A percentile compares a stretch with the other conserved stretches of the same genome.
phyloP scores from a whole-genome alignment of 177 flowering plant genomes.

The Tripterygium wilfordii region DNA sequence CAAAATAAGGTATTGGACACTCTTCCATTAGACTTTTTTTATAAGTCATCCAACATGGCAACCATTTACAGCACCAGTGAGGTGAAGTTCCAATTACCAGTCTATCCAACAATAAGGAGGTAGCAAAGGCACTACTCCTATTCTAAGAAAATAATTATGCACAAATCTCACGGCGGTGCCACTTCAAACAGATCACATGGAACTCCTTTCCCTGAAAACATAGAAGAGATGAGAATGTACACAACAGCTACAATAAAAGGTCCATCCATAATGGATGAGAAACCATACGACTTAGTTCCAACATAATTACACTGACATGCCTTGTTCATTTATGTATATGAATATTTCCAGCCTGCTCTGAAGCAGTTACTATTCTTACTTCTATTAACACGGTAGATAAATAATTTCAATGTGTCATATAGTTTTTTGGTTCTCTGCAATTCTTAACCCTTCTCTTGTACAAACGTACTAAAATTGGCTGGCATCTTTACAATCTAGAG shows the following conservation, averaged over 20 bases:
- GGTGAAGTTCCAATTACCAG: too few species aligned
- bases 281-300: neutral
- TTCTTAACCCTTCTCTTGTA: neutral
- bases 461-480: neutral
- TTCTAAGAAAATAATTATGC: too few species aligned
- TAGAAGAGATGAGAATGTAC: neutral
- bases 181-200: too few species aligned
- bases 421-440: constrained; percentile 4
- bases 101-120: too few species aligned
- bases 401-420: constrained; percentile 1
- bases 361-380: constrained; percentile 1
- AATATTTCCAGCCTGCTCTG: neutral
- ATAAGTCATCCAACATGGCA: too few species aligned
- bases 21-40: too few species aligned
- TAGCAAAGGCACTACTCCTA: too few species aligned
- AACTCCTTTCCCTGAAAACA: constrained; percentile 1
- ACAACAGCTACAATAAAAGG: neutral
- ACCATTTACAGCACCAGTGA: too few species aligned
- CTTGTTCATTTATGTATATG: neutral
- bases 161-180: too few species aligned
- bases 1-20: too few species aligned
- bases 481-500: too few species aligned
- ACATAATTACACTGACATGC: constrained; percentile 1
- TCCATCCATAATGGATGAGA: constrained; percentile 1
- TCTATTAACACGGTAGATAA: constrained; percentile 1